Evolutionary conservation across 1,284 basidiomycete genomes (phyloP).

Genomic region (Macrocystidia cucumis): DNA sequence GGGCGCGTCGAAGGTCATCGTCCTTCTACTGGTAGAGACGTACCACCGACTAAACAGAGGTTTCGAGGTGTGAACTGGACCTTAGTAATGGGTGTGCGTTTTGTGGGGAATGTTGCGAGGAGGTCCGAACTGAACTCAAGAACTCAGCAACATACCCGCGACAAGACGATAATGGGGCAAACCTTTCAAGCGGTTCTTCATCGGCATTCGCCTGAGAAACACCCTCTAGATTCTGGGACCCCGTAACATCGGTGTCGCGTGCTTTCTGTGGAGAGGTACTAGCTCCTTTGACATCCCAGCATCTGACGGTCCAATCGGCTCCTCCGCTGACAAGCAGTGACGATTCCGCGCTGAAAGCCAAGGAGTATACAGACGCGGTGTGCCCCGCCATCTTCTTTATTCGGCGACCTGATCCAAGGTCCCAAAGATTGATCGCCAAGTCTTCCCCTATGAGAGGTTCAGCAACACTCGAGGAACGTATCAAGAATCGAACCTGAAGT

Average conservation of each 20-base stretch:
- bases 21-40: slow-evolving; percentile 47
- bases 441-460: slow-evolving; percentile 69
- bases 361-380: slow-evolving; percentile 79
- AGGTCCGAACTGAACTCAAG: slow-evolving; percentile 65
- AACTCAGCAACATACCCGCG: slow-evolving; percentile 8
- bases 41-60: slow-evolving; percentile 85
- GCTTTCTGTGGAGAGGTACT: slow-evolving; percentile 56
- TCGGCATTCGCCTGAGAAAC: slow-evolving; percentile 29
- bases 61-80: slow-evolving; percentile 95
- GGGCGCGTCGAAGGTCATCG: too few relatives aligned
- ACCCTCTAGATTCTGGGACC: slow-evolving; percentile 21
- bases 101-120: slow-evolving; percentile 88
- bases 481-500: slow-evolving; percentile 69
- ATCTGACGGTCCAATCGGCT: slow-evolving; percentile 91
- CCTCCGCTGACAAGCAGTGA: slow-evolving; percentile 84
- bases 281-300: slow-evolving; percentile 90
- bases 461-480: too few relatives aligned
- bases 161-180: slow-evolving; percentile 1
- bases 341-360: slow-evolving; percentile 91
- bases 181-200: slow-evolving; percentile 62
- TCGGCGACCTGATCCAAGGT: slow-evolving; percentile 85
- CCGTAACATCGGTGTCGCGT: slow-evolving; percentile 40
- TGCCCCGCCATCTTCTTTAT: slow-evolving; percentile 99
- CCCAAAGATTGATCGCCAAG: slow-evolving; percentile 92
- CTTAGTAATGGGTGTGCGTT: slow-evolving; percentile 88